Evolutionary conservation across 148 eudicot species (phyloP), one percentile per base, ranked within the genome.

Genomic region (Fallopia convolvulus): DNA sequence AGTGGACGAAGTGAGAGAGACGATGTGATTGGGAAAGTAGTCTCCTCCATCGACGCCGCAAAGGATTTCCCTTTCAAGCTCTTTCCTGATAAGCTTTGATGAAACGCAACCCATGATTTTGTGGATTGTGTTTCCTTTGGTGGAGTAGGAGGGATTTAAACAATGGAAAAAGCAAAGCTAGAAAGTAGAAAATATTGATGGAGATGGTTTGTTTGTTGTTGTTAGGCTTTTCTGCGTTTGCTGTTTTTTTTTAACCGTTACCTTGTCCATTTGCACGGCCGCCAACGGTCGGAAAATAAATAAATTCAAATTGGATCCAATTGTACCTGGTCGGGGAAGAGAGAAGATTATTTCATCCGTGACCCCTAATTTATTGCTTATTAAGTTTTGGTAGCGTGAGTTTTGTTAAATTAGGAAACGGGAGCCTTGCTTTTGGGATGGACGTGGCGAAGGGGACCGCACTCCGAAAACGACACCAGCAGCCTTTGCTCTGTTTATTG

Each of bases 1-100:
- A 11, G 99, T 94, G 82, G 82, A 83, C 8, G 99, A 94, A 79
- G 96, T 92, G 73, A 92, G 89, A 53, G 97, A 94, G 3, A 94
- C 97, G 18, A 92, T 91, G 74, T 94, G 99, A 74, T 75, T 80
- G 0, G 78, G 18, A 15, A 33, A 36, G 47, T 49, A 74, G n/a
- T 82, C 86, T 8, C 79, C 87, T 11, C 79, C 87, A 80, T 84
- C 71, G 44, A 36, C 72, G 42, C 74, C 81, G 63, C 72, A 77
- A 4, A 70, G 13, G 41, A 77, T 72, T 21, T 86, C 85, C 74
- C 76, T 76, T 78, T 83, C 63, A 55, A 89, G 39, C 48, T 83
- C 86, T 81, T 87, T 89, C 74, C 65, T 83, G 42, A 83, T 47
- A 18, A 78, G 47, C 72, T 94, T 94, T 33, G 98, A 94, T 2